Base-by-base conservation (phyloP, 2,329 filamentous ascomycete species). In the Amauroascus niger region DNA sequence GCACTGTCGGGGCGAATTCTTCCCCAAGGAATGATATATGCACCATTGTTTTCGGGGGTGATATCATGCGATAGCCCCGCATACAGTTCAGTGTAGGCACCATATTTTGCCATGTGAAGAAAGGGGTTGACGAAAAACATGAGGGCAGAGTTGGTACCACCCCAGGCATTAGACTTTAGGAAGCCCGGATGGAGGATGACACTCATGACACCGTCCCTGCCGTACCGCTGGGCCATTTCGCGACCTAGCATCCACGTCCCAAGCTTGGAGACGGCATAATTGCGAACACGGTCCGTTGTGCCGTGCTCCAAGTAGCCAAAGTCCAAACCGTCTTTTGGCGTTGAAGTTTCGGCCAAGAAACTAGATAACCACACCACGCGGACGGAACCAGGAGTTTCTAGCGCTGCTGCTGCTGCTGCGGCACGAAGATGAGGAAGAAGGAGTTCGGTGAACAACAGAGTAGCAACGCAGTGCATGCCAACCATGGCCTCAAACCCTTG, bases 1-100 rank as follows among this genome's bases (percentile, higher is more conserved):
- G 28, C 68, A 24, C 9, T 13, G 18, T 41, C 39, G 39, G 39
- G 8, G 3, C 39, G 39, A 63, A 57, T 55, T 18, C 71, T 62
- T 7, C 76, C 76, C 73, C 74, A 79, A 1, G 76, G 76, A 48
- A 75, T 65, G 24, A 79, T 59, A 53, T 67, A 71, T n/a, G 60
- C 62, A 2, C 70, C 69, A 61, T 64, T 5, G 71, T 60, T 6
- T 66, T 59, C 1, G 65, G 61, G 39, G 24, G 39, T 41, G 11
- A 41, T 6, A 18, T 41, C 39, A 6, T 3, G 39, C 1, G 66
- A 68, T 16, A 70, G 58, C 0, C 59, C 65, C 28, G 69, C 63
- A 55, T 64, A 72, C 9, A 73, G 57, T 52, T 71, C 68, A 1
- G 68, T 68, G 51, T 69, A 65, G 5, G 63, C 69, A 1, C 70